Evolutionary conservation across 139 green algal genomes (phyloP).

Genomic region (Chlamydomonas sp.): DNA sequence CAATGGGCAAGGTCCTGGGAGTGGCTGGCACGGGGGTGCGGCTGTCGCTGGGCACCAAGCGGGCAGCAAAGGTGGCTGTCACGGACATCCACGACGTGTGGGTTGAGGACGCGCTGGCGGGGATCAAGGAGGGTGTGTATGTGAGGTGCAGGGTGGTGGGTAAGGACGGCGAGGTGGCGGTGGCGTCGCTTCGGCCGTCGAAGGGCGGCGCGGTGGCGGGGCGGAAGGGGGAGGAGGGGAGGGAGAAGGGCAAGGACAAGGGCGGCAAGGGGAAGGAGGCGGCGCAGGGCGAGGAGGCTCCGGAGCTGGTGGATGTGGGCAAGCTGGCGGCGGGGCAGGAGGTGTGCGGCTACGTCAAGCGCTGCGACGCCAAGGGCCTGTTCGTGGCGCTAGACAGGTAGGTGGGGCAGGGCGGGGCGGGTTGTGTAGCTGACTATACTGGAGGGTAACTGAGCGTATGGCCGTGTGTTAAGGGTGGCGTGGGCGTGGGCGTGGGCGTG

Average conservation of each 20-base stretch:
- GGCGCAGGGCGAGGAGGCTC: background rate
- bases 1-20: conserved; percentile 50
- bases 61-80: conserved; percentile 65
- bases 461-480: background rate
- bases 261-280: background rate
- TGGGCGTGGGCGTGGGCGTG: no score
- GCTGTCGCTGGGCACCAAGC: conserved; percentile 62
- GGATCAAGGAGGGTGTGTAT: conserved; percentile 61
- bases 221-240: background rate
- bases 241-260: background rate
- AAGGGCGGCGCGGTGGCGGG: conserved; percentile 53
- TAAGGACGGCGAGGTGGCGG: background rate
- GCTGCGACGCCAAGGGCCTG: conserved; percentile 57
- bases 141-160: conserved; percentile 62
- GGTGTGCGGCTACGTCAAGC: conserved; percentile 78
- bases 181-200: conserved; percentile 71
- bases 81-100: conserved; percentile 85
- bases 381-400: conserved; percentile 60
- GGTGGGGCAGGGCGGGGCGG: background rate
- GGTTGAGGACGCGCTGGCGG: conserved; percentile 70
- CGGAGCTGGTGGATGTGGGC: conserved; percentile 11
- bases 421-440: background rate
- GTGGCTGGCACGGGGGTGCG: conserved; percentile 64
- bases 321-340: background rate
- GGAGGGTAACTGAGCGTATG: background rate